phyloP scores from a whole-genome alignment of 306 rosid species.

The Ormosia emarginata region DNA sequence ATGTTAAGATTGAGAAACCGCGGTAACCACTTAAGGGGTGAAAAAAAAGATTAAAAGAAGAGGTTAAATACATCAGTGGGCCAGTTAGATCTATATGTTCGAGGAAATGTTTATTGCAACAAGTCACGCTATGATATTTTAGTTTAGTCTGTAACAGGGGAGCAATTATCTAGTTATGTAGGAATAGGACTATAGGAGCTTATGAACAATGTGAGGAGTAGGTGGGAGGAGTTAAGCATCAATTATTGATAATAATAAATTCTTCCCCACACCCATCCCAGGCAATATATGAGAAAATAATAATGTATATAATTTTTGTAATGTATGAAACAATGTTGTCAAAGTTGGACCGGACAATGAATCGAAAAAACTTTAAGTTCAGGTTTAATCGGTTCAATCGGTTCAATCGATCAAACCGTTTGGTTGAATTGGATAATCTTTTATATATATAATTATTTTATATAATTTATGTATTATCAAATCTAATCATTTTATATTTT shows the following conservation, averaged over 20 bases:
- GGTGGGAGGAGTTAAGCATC: not conserved
- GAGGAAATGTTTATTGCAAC: constrained; percentile 23
- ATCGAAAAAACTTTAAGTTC: too few species aligned
- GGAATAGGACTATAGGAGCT: constrained; percentile 12
- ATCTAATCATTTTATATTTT: too few species aligned
- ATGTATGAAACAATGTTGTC: not conserved
- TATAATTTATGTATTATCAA: too few species aligned
- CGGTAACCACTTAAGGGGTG: not conserved
- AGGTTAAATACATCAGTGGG: not conserved
- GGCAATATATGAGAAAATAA: not conserved
- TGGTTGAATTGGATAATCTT: too few species aligned
- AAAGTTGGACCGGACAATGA: too few species aligned
- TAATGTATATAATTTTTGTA: not conserved
- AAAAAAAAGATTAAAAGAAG: not conserved
- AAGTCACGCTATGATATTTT: not conserved
- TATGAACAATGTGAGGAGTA: constrained; percentile 14
- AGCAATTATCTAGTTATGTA: not conserved
- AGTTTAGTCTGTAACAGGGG: constrained; percentile 14
- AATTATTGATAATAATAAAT: not conserved
- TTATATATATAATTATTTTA: too few species aligned
- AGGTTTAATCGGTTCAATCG: too few species aligned
- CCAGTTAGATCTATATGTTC: constrained; percentile 8
- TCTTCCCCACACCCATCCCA: not conserved
- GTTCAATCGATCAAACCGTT: too few species aligned
- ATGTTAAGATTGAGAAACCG: constrained; percentile 36